Base-by-base conservation (phyloP, 2,329 filamentous ascomycete species). In the Leptodontidium sp. region DNA sequence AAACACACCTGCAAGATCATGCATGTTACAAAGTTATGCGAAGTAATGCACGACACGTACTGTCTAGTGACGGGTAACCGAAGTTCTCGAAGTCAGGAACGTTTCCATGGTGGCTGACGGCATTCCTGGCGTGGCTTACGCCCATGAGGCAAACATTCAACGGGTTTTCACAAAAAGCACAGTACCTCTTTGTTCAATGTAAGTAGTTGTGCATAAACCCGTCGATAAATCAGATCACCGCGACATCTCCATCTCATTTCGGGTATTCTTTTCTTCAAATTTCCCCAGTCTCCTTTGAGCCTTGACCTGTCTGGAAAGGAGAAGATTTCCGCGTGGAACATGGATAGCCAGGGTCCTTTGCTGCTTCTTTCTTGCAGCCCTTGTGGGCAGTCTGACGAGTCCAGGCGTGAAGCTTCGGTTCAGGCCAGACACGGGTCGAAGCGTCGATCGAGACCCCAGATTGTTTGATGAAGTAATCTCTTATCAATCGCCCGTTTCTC, bases 391-490 rank as follows among this genome's bases (percentile, higher is more conserved):
- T 32, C 29, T 32, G 29, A 32, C 29, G 17, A 29, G 55, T 24
- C 24, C 47, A 53, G 21, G 21, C 21, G 21, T 21, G 21, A 21
- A 21, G 21, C 21, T 21, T 21, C 21, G 21, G 21, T 21, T 21
- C 21, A 21, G 32, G 26, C 52, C 52, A 55, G 52, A 55, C 29
- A 29, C 52, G 52, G 52, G 52, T 35, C 52, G 17, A 35, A 38
- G 52, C 32, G 49, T 52, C 49, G 49, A 40, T 57, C 53, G 38
- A 59, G 57, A 45, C 32, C 57, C 35, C 57, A 15, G 57, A 55
- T 59, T 59, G 2, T 65, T 58, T 58, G 63, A 65, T 57, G 21
- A 65, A 43, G 64, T 47, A 65, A 65, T 65, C 64, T 65, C 64
- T 65, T 50, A 65, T 65, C 64, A 52, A 59, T 59, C 38, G 17